Conservation (phyloP, 768 basidiomycete species). For the Boletus fagicola region DNA sequence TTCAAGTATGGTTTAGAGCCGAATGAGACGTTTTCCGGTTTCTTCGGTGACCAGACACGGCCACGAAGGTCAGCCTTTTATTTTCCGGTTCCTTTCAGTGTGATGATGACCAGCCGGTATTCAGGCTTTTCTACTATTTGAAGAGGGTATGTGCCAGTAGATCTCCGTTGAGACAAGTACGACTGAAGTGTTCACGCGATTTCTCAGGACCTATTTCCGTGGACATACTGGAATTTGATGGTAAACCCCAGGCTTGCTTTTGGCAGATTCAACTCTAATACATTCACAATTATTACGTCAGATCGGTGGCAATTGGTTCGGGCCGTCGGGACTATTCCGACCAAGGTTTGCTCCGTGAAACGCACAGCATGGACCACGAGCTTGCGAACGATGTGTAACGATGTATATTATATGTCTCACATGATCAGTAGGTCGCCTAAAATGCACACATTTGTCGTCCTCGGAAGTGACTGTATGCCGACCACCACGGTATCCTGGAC, state of each 20-base stretch:
- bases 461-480: not conserved
- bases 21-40: conserved; percentile 75
- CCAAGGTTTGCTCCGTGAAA: conserved; percentile 36
- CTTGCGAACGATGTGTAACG: not conserved
- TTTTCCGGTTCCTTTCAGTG: not conserved
- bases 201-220: conserved; percentile 35
- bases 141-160: conserved; percentile 57
- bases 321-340: conserved; percentile 39
- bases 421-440: not conserved
- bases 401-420: not conserved
- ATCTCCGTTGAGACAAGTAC: not conserved
- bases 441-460: conserved; percentile 9
- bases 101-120: conserved; percentile 6
- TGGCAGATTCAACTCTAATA: conserved; percentile 8
- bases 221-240: conserved; percentile 76
- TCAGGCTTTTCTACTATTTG: conserved; percentile 78
- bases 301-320: conserved; percentile 49
- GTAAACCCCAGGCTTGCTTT: conserved; percentile 33
- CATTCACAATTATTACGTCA: conserved; percentile 10
- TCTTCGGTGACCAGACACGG: conserved; percentile 72
- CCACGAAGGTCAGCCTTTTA: conserved; percentile 54
- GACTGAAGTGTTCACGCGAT: not conserved
- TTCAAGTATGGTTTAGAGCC: conserved; percentile 91
- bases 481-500: conserved; percentile 11
- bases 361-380: not conserved